Evolutionary conservation across 2,329 filamentous ascomycete genomes (phyloP).

Genomic region (Nectriaceae sp.): DNA sequence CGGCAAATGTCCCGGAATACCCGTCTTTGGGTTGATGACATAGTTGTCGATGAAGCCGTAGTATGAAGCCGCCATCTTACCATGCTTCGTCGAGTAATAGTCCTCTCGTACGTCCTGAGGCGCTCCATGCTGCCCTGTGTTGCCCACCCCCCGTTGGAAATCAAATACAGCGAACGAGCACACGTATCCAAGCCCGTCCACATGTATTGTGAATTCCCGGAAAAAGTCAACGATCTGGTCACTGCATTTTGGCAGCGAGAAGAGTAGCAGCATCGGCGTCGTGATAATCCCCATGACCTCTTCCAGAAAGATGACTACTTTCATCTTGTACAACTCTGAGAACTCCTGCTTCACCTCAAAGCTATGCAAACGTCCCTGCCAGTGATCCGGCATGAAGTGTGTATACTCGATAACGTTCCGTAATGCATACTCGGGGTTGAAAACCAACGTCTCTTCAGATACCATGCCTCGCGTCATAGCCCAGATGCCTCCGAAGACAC

Average conservation of each 20-base stretch:
- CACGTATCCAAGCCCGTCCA: constrained; percentile 92
- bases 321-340: constrained; percentile 85
- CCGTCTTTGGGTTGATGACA: constrained; percentile 70
- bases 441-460: constrained; percentile 84
- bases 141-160: constrained; percentile 77
- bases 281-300: constrained; percentile 91
- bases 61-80: constrained; percentile 98
- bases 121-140: constrained; percentile 40
- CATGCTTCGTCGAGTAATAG: constrained; percentile 93
- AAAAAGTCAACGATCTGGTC: constrained; percentile 98
- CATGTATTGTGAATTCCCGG: constrained; percentile 94
- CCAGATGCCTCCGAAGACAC: constrained; percentile 80
- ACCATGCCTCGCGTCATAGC: constrained; percentile 80
- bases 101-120: constrained; percentile 76
- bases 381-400: constrained; percentile 86
- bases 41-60: constrained; percentile 96
- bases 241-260: constrained; percentile 82
- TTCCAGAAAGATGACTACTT: constrained; percentile 87
- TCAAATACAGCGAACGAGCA: constrained; percentile 98
- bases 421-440: constrained; percentile 89
- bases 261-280: constrained; percentile 85
- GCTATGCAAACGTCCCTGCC: constrained; percentile 87
- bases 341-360: constrained; percentile 93
- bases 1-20: constrained; percentile 61
- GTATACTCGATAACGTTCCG: constrained; percentile 90